Percentiles rank a stretch among this genome's conserved stretches.
Conservation (phyloP, 768 basidiomycete genomes). For the Pholiota molesta region DNA sequence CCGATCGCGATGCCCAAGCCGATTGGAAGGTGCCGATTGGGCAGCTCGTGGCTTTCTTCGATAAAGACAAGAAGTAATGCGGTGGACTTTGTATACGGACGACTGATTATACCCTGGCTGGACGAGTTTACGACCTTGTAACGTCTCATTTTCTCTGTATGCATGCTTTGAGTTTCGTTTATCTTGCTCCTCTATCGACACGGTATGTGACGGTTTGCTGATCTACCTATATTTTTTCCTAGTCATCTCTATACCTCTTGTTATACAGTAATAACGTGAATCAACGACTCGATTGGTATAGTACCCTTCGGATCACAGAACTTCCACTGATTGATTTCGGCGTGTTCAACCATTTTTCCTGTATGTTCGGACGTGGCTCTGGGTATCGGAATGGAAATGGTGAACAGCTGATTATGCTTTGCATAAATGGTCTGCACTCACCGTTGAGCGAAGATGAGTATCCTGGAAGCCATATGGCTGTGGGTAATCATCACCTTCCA, state of each 20-base stretch:
- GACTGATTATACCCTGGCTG: background rate
- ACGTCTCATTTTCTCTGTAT: background rate
- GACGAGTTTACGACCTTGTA: background rate
- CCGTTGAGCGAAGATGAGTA: background rate
- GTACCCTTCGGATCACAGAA: background rate
- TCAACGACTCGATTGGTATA: background rate
- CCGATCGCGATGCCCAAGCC: slow-evolving; percentile 47
- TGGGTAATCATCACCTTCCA: background rate
- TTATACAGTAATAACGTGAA: background rate
- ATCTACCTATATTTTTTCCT: slow-evolving; percentile 1
- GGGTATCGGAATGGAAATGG: background rate
- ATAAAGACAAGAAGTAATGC: slow-evolving; percentile 47
- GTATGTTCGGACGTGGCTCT: too few species aligned
- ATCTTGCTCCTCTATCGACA: background rate
- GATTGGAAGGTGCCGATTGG: slow-evolving; percentile 70
- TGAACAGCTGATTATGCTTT: background rate
- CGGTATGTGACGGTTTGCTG: background rate
- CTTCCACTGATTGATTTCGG: too few species aligned
- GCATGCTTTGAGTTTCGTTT: background rate
- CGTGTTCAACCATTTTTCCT: too few species aligned
- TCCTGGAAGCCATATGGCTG: background rate
- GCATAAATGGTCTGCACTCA: background rate
- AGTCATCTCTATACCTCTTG: background rate
- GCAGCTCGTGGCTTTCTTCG: slow-evolving; percentile 85
- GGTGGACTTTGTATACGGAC: background rate